These are phyloP conservation scores for Alopecurus myosuroides DNA, from an alignment of 176 grass and related monocot species.

Conservation along the genomic window DNA sequence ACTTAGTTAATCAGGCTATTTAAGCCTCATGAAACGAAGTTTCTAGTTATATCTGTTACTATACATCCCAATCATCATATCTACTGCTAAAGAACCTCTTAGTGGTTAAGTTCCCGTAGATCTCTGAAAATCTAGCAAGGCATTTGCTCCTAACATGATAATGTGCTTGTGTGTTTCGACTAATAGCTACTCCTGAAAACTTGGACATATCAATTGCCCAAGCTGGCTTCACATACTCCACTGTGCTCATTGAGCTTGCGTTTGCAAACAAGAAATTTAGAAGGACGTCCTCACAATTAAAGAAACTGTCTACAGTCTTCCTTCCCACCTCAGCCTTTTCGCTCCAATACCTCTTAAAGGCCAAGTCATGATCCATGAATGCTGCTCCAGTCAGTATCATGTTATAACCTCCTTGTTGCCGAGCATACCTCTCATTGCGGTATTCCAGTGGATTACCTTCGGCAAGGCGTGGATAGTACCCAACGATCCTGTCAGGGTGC, in stretches of 20 bases:
- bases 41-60: not conserved
- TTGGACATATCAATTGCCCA: constrained; percentile 97
- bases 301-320: constrained; percentile 49
- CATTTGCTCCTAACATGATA: constrained; percentile 77
- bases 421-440: constrained; percentile 56
- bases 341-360: constrained; percentile 80
- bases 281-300: constrained; percentile 92
- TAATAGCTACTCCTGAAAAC: constrained; percentile 86
- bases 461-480: constrained; percentile 82
- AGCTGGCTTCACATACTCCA: constrained; percentile 87
- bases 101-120: constrained; percentile 70
- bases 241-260: constrained; percentile 47
- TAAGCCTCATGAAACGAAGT: not conserved
- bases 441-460: constrained; percentile 64
- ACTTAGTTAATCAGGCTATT: constrained; percentile 7
- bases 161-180: constrained; percentile 64
- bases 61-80: constrained; percentile 85
- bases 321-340: constrained; percentile 55
- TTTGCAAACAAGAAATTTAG: constrained; percentile 89
- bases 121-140: constrained; percentile 57
- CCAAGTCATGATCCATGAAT: constrained; percentile 82
- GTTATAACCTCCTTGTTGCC: constrained; percentile 57
- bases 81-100: constrained; percentile 57
- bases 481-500: constrained; percentile 60
- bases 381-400: constrained; percentile 91